Percentiles rank a stretch among this genome's conserved stretches.
Evolutionary conservation across 495 filamentous ascomycete genomes (phyloP).

Genomic region (Evernia prunastri): DNA sequence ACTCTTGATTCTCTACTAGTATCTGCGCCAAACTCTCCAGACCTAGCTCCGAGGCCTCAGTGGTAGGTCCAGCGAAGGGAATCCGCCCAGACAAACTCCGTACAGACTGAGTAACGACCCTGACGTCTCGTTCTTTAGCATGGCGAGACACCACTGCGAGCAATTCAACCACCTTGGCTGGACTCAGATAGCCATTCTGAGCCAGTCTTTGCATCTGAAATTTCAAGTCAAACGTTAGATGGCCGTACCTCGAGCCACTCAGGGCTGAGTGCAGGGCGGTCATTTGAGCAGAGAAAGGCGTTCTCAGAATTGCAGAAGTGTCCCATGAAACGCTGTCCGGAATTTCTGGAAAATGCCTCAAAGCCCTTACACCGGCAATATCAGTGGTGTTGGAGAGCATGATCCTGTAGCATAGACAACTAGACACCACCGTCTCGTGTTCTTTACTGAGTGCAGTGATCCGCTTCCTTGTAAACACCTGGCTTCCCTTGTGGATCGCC

Average conservation of each 20-base stretch:
- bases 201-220: slow-evolving; percentile 38
- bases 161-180: slow-evolving; percentile 26
- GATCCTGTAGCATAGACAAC: slow-evolving; percentile 30
- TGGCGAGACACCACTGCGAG: slow-evolving; percentile 13
- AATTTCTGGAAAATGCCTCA: slow-evolving; percentile 23
- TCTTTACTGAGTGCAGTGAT: slow-evolving; percentile 18
- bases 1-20: slow-evolving; percentile 38
- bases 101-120: slow-evolving; percentile 35
- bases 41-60: slow-evolving; percentile 40
- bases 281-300: slow-evolving; percentile 21
- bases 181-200: slow-evolving; percentile 34
- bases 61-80: slow-evolving; percentile 43
- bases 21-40: slow-evolving; percentile 37
- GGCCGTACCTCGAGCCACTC: slow-evolving; percentile 11
- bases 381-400: slow-evolving; percentile 11
- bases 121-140: not conserved
- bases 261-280: slow-evolving; percentile 26
- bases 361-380: slow-evolving; percentile 6
- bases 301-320: slow-evolving; percentile 10
- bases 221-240: slow-evolving; percentile 34
- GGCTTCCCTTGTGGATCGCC: slow-evolving; percentile 12
- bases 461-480: slow-evolving; percentile 17
- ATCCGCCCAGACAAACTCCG: slow-evolving; percentile 43
- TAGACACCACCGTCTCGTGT: slow-evolving; percentile 26
- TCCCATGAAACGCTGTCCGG: slow-evolving; percentile 25